phyloP scores from a whole-genome alignment of 129 eudicot species.

The Kitagawia praeruptora region DNA sequence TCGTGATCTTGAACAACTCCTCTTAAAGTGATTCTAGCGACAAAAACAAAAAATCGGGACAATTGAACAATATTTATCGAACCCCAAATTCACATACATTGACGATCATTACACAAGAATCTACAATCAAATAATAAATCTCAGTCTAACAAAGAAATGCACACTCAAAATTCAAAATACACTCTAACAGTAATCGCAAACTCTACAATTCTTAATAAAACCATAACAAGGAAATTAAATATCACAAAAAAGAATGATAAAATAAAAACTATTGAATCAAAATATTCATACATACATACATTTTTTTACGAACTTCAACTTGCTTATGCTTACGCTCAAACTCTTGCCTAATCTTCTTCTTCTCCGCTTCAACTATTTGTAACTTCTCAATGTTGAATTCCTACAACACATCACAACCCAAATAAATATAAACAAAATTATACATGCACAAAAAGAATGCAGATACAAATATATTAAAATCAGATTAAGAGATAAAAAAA shows the following conservation, averaged over 20 bases:
- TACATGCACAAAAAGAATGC: neutral
- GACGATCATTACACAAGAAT: neutral
- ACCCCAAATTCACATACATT: neutral
- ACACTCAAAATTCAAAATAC: neutral
- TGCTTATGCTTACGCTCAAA: constrained; percentile 90
- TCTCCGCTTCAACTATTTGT: constrained; percentile 94
- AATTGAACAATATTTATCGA: neutral
- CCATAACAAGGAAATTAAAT: neutral
- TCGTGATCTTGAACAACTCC: neutral
- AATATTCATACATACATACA: constrained; percentile 25
- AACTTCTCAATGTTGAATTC: constrained; percentile 88
- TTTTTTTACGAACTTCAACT: constrained; percentile 82
- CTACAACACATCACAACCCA: constrained; percentile 20
- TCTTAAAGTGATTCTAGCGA: neutral
- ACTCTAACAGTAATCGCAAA: neutral
- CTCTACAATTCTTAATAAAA: neutral
- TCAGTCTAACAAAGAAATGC: neutral
- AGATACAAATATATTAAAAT: too few species aligned
- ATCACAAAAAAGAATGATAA: neutral
- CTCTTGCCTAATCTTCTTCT: constrained; percentile 93
- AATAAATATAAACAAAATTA: neutral
- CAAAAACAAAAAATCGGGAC: neutral
- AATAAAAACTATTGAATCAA: neutral
- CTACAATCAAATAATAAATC: neutral
- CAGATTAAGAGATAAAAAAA: neutral